Conservation (phyloP, 169 alveolate genomes). For the Neospora caninum region DNA sequence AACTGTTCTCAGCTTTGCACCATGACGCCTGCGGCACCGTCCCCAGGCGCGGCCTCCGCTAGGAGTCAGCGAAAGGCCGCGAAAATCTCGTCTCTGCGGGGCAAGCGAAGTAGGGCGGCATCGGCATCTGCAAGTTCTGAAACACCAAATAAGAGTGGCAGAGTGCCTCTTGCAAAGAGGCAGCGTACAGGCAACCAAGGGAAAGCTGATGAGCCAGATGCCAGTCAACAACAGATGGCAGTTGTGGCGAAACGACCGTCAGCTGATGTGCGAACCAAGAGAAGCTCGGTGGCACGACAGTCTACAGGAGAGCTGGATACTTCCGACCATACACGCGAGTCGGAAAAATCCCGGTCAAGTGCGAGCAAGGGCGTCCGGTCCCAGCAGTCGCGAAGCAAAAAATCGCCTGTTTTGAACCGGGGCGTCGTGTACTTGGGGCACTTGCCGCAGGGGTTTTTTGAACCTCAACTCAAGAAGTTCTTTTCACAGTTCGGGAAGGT, state of each 20-base stretch:
- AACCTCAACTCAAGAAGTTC: conserved; percentile 49
- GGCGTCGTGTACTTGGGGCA: conserved; percentile 89
- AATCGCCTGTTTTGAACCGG: neutral
- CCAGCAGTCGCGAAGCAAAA: neutral
- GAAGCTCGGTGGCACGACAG: neutral
- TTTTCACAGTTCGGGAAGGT: conserved; percentile 68
- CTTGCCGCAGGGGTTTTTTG: conserved; percentile 87
- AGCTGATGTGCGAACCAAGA: neutral
- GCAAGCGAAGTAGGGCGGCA: neutral
- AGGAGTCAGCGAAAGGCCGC: neutral
- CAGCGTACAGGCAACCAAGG: neutral
- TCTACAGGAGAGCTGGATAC: neutral
- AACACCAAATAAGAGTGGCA: neutral
- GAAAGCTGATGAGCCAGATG: neutral
- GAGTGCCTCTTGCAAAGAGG: neutral
- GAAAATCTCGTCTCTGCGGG: neutral
- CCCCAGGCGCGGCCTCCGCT: neutral
- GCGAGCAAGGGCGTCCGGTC: neutral
- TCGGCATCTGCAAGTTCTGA: neutral
- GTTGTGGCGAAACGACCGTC: neutral
- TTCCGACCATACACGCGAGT: neutral
- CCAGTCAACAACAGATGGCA: neutral
- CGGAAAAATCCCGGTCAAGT: neutral
- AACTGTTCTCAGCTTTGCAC: neutral
- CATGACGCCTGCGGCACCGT: neutral